Evolutionary conservation across 2,329 filamentous ascomycete species (phyloP), one percentile per base, ranked within the genome.

Genomic region (Calonectria henricotiae): DNA sequence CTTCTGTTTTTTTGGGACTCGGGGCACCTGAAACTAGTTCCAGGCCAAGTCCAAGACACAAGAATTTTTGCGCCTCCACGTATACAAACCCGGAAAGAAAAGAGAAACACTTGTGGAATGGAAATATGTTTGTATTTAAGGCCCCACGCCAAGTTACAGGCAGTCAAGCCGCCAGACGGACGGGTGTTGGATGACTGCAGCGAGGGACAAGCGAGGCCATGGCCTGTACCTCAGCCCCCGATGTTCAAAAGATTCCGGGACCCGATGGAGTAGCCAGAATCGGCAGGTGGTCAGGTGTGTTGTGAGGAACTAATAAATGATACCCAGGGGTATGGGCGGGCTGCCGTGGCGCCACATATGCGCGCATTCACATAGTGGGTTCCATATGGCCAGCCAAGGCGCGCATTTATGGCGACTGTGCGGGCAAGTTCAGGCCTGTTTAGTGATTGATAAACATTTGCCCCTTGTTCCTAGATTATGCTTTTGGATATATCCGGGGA

Each of bases 271-370:
- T 2, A 25, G 7, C 51, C 51, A 11, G 13, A 27, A 58, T 20
- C 32, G 32, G 51, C 13, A 58, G 51, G 51, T 58, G 51, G 35
- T 32, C 35, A 32, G 51, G 51, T 55, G 32, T 55, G 51, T 55
- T 11, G n/a, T 23, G 32, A 39, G 12, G 23, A 58, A 58, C 3
- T 37, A 55, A 23, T 20, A 20, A 20, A 20, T 58, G 8, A 20
- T 23, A 12, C 5, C 20, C 51, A 39, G 20, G 51, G 51, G 35
- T 32, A 25, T 17, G 51, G 32, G 51, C 39, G 32, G 51, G 35
- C 35, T 17, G 49, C 15, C n/a, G 51, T 55, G 51, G 51, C 32
- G 51, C 35, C 51, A 58, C 51, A 37, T 15, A 32, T 20, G 51
- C 35, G 37, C 25, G 51, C 20, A 58, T 58, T 30, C 27, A 30